Base-by-base conservation (phyloP, 352 stramenopile genomes). In the Globisporangium sylvaticum region DNA sequence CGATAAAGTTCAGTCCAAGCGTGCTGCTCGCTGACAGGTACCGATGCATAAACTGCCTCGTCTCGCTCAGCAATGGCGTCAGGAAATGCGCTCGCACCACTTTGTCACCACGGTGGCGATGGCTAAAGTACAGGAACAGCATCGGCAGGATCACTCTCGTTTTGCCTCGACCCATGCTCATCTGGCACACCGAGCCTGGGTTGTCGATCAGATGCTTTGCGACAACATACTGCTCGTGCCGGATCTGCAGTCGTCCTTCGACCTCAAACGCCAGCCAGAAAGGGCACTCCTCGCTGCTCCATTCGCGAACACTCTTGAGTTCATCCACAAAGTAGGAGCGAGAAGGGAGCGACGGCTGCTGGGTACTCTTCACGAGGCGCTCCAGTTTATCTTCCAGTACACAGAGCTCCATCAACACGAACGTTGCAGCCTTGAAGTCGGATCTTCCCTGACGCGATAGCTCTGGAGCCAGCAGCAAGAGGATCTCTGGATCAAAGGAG, bases 231-330 rank as follows among this genome's bases (percentile, higher is more conserved):
- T 97, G 88, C 46, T 93, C 86, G 24, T 80, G 83, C 0, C 87
- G 79, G 32, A 97, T 97, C 66, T 94, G 84, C n/a, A 97, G 62
- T n/a, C 71, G 37, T 4, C 82, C 81, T 75, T 97, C 90, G 1
- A 91, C 81, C 71, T 97, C 90, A 71, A 97, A 96, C 24, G 89
- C 85, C 55, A 96, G 72, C 89, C 90, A 97, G 62, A 82, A 88
- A 2, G 88, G 88, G 65, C 90, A 79, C 4, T 87, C 74, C 0
- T 3, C 46, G 12, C 73, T 75, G 31, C 82, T 55, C 88, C 88
- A 97, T 27, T 72, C 27, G 20, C 74, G 76, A 0, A 52, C 63
- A 65, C 73, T 80, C 9, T 64, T n/a, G 3, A 95, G 67, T 25
- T 97, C 89, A 22, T 85, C 72, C 1, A 87, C 59, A 46, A 91